Evolutionary conservation across 2,329 filamentous ascomycete species (phyloP), one percentile per base, ranked within the genome.

Genomic region (Beauveria brongniartii): DNA sequence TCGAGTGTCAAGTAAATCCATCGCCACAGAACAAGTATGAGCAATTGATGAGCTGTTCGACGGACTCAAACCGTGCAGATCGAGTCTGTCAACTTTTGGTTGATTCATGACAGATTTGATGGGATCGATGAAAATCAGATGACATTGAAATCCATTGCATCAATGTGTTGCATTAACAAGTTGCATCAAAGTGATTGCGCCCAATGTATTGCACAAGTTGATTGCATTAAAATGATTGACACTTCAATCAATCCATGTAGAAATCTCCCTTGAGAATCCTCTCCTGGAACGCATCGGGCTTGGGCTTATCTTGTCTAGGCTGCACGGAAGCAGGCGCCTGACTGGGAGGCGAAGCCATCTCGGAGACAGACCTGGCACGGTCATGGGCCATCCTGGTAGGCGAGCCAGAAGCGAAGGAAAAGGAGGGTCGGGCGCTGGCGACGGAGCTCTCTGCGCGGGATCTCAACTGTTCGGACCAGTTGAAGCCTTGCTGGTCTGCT

Each of bases 181-280:
- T 4, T 34, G 34, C 34, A 37, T 37, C 34, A 6, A 14, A 37
- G 12, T 37, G 14, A 37, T 16, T 37, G 5, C 34, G 34, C 30
- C 10, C 34, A 37, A 16, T 37, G 34, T 37, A 14, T 16, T 14
- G 34, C 34, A 37, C 34, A 34, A 14, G 5, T 14, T 34, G 30
- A 34, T 34, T 34, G 30, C 30, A 34, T 34, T 12, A 5, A 12
- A 14, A 14, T 14, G 30, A 34, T 34, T 34, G 30, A 14, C 30
- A 37, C 34, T 37, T 37, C 12, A 47, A 63, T 80, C 80, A 96
- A 71, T 97, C 92, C 92, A 97, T 97, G 78, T 94, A 94, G 70
- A 99, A 97, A 71, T 99, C 94, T 51, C 93, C 94, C 78, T 96
- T 94, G 67, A 99, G 82, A 69, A 99, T 97, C 67, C 95, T 86